These are phyloP conservation scores for Pichia sp. DNA, from an alignment of 1,139 yeast genomes.

Conservation along the genomic window DNA sequence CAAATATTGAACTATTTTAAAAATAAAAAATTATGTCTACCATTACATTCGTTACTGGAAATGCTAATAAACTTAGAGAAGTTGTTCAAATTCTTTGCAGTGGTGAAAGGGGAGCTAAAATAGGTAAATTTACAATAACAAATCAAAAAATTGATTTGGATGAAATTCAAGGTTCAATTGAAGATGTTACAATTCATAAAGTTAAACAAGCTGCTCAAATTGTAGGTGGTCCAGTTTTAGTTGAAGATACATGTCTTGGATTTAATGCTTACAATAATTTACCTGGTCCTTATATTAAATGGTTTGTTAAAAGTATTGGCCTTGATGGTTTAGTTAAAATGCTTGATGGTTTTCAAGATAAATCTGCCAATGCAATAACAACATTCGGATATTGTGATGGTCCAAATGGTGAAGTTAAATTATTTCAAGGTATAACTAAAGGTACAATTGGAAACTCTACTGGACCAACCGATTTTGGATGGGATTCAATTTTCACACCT, in stretches of 20 bases:
- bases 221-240: slow-evolving; percentile 72
- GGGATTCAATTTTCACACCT: slow-evolving; percentile 92
- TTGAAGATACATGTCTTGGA: slow-evolving; percentile 90
- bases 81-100: slow-evolving; percentile 63
- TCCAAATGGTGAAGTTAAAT: slow-evolving; percentile 60
- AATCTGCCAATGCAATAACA: slow-evolving; percentile 82
- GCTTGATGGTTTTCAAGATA: slow-evolving; percentile 75
- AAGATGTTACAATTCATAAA: slow-evolving; percentile 76
- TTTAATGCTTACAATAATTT: slow-evolving; percentile 71
- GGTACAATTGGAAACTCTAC: slow-evolving; percentile 76
- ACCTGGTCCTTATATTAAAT: slow-evolving; percentile 89
- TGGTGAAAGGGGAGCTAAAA: slow-evolving; percentile 28
- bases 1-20: too few relatives aligned
- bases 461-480: slow-evolving; percentile 82
- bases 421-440: slow-evolving; percentile 80
- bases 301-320: slow-evolving; percentile 78
- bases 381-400: slow-evolving; percentile 90
- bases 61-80: slow-evolving; percentile 80
- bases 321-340: slow-evolving; percentile 68
- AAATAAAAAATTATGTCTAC: not conserved
- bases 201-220: slow-evolving; percentile 68
- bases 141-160: slow-evolving; percentile 71
- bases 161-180: slow-evolving; percentile 86
- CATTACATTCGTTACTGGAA: slow-evolving; percentile 67
- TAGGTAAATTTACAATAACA: slow-evolving; percentile 49